Percentiles rank a stretch among this genome's conserved stretches.
Evolutionary conservation across 495 filamentous ascomycete genomes (phyloP).

Genomic region (Penicillium samsonianum): DNA sequence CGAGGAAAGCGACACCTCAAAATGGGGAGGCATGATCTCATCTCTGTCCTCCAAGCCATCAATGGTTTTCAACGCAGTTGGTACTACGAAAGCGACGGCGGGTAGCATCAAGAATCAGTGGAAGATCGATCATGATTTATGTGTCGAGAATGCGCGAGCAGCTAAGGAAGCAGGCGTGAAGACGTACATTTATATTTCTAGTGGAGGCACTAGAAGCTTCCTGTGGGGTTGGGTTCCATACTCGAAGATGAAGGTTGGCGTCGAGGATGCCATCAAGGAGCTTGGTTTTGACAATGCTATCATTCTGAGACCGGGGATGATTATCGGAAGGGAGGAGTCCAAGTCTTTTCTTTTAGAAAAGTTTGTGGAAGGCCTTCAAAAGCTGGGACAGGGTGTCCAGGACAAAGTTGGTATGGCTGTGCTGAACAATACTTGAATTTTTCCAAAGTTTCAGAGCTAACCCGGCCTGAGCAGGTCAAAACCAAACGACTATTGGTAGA

Average conservation of each 20-base stretch:
- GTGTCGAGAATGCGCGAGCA: conserved; percentile 47
- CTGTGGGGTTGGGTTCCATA: conserved; percentile 33
- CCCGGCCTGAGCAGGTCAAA: conserved; percentile 24
- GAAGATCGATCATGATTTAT: conserved; percentile 54
- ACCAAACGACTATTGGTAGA: conserved; percentile 39
- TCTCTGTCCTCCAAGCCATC: conserved; percentile 37
- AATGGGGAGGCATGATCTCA: conserved; percentile 37
- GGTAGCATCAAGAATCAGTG: conserved; percentile 50
- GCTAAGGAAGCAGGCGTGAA: conserved; percentile 52
- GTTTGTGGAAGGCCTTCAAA: conserved; percentile 29
- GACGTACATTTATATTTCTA: conserved; percentile 52
- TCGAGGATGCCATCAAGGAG: conserved; percentile 43
- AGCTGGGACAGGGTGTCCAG: conserved; percentile 32
- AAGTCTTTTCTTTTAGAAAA: conserved; percentile 34
- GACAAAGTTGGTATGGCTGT: conserved; percentile 34
- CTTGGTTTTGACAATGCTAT: conserved; percentile 41
- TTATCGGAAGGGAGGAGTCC: conserved; percentile 35
- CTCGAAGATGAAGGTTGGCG: conserved; percentile 42
- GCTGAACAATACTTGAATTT: not conserved
- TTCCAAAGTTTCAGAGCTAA: conserved; percentile 8
- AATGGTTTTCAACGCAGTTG: conserved; percentile 51
- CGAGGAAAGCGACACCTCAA: conserved; percentile 32
- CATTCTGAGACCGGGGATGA: conserved; percentile 42
- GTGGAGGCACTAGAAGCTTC: conserved; percentile 34
- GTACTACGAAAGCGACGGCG: conserved; percentile 46